Evolutionary conservation across 2,329 filamentous ascomycete species (phyloP).

Genomic region (Monascus ruber): DNA sequence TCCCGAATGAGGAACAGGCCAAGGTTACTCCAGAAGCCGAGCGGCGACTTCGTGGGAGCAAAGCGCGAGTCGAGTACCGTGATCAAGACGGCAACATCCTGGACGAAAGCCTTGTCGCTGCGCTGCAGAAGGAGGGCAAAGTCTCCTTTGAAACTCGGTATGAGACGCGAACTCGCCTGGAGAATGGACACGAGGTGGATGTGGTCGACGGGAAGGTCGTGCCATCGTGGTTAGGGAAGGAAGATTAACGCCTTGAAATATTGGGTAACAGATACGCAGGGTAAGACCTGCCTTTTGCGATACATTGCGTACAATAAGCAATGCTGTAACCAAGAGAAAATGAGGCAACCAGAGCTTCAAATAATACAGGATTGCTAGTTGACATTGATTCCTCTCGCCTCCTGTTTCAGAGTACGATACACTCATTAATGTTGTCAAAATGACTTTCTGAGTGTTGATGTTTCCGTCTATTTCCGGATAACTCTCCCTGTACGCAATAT

Average conservation of each 20-base stretch:
- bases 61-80: slow-evolving; percentile 86
- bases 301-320: too few relatives aligned
- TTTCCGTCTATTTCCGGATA: too few relatives aligned
- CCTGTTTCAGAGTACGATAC: not conserved
- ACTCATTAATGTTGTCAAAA: too few relatives aligned
- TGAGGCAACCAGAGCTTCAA: slow-evolving; percentile 31
- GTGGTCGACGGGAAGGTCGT: slow-evolving; percentile 30
- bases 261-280: slow-evolving; percentile 23
- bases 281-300: too few relatives aligned
- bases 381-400: slow-evolving; percentile 1
- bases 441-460: too few relatives aligned
- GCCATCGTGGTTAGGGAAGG: slow-evolving; percentile 45
- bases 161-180: slow-evolving; percentile 80
- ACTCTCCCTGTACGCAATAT: too few relatives aligned
- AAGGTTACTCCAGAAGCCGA: slow-evolving; percentile 23
- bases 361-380: slow-evolving; percentile 8
- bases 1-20: slow-evolving; percentile 13
- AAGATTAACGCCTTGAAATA: slow-evolving; percentile 49
- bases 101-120: slow-evolving; percentile 68
- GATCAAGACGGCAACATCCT: slow-evolving; percentile 89
- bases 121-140: slow-evolving; percentile 62
- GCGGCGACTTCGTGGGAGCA: slow-evolving; percentile 38
- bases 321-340: slow-evolving; percentile 14
- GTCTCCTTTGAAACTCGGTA: slow-evolving; percentile 93
- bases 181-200: slow-evolving; percentile 63